Conservation (phyloP, 805 yeast genomes). For the Teunomyces atbi region DNA sequence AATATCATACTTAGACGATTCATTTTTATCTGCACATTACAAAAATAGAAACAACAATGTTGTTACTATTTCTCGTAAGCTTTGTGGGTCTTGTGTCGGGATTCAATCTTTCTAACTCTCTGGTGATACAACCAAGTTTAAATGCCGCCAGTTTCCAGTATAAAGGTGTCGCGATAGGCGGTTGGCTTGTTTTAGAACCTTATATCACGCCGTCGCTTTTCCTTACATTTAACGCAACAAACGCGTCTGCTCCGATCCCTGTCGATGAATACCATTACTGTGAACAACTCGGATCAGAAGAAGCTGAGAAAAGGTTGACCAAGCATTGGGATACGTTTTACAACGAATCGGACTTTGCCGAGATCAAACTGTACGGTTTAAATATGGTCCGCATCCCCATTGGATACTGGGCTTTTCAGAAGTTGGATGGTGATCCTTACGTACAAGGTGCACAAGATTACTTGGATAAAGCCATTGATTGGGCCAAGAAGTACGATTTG, state of each 20-base stretch:
- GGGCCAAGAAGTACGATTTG: conserved; percentile 61
- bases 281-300: conserved; percentile 45
- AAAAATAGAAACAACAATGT: background rate
- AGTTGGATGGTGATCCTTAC: conserved; percentile 53
- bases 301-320: conserved; percentile 42
- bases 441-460: conserved; percentile 65
- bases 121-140: conserved; percentile 4
- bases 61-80: background rate
- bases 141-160: conserved; percentile 12
- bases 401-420: conserved; percentile 77
- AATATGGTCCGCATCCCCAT: conserved; percentile 75
- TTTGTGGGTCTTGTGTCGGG: background rate
- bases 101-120: background rate
- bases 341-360: conserved; percentile 55
- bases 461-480: conserved; percentile 60
- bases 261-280: conserved; percentile 62
- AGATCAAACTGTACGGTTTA: conserved; percentile 52
- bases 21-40: background rate
- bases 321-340: conserved; percentile 60
- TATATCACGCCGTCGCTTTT: conserved; percentile 67
- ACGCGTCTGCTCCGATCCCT: conserved; percentile 36
- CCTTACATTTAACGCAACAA: conserved; percentile 33
- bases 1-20: background rate
- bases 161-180: conserved; percentile 59
- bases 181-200: conserved; percentile 73